Evolutionary conservation across 345 rosid species (phyloP).

Genomic region (Lagerstroemia speciosa): DNA sequence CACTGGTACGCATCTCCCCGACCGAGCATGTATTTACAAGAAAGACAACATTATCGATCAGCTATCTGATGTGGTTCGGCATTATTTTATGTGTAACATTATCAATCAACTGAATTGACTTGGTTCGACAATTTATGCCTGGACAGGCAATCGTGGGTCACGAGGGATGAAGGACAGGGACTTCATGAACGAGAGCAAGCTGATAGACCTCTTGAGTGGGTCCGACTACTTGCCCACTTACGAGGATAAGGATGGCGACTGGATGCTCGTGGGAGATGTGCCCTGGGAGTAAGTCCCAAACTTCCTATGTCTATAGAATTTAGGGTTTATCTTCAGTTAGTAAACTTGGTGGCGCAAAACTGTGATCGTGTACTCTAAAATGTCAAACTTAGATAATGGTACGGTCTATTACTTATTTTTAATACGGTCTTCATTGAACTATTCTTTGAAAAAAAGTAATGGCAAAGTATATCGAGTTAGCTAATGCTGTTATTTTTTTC

Average conservation of each 20-base stretch:
- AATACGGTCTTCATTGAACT: background rate
- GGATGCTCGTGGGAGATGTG: conserved; percentile 96
- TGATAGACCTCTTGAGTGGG: conserved; percentile 64
- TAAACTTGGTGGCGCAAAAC: too few species aligned
- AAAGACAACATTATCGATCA: background rate
- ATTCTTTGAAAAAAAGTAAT: too few species aligned
- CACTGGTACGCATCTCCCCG: conserved; percentile 28
- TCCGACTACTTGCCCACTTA: conserved; percentile 77
- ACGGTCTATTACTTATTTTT: too few species aligned
- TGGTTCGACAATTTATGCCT: too few species aligned
- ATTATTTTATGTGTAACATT: too few species aligned
- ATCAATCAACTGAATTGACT: too few species aligned
- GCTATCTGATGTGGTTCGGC: too few species aligned
- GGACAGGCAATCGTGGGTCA: conserved; percentile 64
- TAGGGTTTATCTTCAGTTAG: too few species aligned
- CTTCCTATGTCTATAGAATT: too few species aligned
- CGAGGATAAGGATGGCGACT: conserved; percentile 85
- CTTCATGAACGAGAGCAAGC: conserved; percentile 74
- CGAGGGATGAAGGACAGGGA: conserved; percentile 60
- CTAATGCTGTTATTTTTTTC: background rate
- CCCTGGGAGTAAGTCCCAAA: conserved; percentile 73
- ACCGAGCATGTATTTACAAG: too few species aligned
- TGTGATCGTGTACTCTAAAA: too few species aligned
- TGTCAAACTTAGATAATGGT: too few species aligned
- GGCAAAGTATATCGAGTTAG: background rate